phyloP scores from a whole-genome alignment of 805 yeast species.

The Metahyphopichia silvanorum region DNA sequence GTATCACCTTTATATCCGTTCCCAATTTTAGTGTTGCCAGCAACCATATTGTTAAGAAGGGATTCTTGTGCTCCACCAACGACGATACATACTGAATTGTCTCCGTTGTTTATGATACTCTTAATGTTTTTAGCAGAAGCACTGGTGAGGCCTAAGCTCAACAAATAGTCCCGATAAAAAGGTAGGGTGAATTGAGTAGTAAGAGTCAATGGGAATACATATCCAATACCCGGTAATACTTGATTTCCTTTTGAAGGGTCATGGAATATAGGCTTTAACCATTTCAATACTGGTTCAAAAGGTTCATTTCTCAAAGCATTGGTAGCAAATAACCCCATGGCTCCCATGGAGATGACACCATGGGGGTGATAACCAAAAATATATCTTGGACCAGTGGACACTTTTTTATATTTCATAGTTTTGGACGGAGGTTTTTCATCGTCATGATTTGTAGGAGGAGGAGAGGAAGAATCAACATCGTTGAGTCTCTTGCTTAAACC shows the following conservation, averaged over 20 bases:
- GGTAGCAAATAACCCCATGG: constrained; percentile 78
- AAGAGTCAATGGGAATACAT: constrained; percentile 72
- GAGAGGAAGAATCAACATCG: constrained; percentile 14
- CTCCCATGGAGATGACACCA: constrained; percentile 92
- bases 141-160: constrained; percentile 79
- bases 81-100: constrained; percentile 81
- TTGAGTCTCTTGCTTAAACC: constrained; percentile 38
- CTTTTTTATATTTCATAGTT: constrained; percentile 15
- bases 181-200: constrained; percentile 83
- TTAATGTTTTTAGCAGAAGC: constrained; percentile 74
- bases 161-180: constrained; percentile 78
- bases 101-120: constrained; percentile 55
- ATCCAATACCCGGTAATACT: constrained; percentile 78
- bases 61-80: constrained; percentile 97
- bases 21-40: constrained; percentile 29
- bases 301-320: constrained; percentile 43
- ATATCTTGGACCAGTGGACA: constrained; percentile 66
- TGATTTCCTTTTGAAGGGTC: constrained; percentile 71
- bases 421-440: constrained; percentile 9
- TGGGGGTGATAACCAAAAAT: constrained; percentile 95
- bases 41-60: constrained; percentile 46
- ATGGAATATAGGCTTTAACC: constrained; percentile 35
- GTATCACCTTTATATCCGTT: constrained; percentile 23
- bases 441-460: constrained; percentile 6
- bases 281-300: constrained; percentile 30